Conservation (phyloP, 208 protist genomes). For the Acanthamoeba lugdunensis region DNA sequence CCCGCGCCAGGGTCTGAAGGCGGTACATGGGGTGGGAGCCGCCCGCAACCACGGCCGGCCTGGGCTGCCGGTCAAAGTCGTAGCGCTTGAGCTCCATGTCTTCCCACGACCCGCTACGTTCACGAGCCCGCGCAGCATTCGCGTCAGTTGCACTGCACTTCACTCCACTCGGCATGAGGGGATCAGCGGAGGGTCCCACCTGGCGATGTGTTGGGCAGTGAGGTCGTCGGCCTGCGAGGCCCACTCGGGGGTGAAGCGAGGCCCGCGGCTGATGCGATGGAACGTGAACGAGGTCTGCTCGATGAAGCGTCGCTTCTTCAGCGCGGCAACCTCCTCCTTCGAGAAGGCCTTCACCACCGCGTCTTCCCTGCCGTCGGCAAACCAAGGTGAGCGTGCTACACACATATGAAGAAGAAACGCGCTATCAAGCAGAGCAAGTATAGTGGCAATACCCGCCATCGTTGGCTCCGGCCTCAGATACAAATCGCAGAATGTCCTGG, state of each 20-base stretch:
- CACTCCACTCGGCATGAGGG: not conserved
- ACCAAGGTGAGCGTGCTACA: not conserved
- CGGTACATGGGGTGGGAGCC: constrained; percentile 12
- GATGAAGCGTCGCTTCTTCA: constrained; percentile 64
- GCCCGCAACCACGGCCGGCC: not conserved
- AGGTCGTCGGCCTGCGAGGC: constrained; percentile 15
- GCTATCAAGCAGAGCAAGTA: not conserved
- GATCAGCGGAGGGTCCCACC: not conserved
- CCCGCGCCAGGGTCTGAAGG: not conserved
- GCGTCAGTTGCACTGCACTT: not conserved
- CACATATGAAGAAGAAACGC: not conserved
- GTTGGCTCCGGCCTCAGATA: not conserved
- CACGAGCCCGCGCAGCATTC: not conserved
- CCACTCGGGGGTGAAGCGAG: constrained; percentile 22
- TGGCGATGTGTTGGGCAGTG: constrained; percentile 38
- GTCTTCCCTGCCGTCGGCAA: not conserved
- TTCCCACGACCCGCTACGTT: not conserved
- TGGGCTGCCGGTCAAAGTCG: not conserved
- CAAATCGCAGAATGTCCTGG: constrained; percentile 10
- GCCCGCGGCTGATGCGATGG: constrained; percentile 9
- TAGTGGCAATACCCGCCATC: not conserved
- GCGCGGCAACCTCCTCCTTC: constrained; percentile 36
- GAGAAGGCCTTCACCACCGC: constrained; percentile 31
- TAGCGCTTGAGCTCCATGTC: constrained; percentile 12
- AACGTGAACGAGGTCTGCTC: constrained; percentile 41